Base-by-base conservation (phyloP, 139 green algal genomes). In the Chlorella vulgaris region DNA sequence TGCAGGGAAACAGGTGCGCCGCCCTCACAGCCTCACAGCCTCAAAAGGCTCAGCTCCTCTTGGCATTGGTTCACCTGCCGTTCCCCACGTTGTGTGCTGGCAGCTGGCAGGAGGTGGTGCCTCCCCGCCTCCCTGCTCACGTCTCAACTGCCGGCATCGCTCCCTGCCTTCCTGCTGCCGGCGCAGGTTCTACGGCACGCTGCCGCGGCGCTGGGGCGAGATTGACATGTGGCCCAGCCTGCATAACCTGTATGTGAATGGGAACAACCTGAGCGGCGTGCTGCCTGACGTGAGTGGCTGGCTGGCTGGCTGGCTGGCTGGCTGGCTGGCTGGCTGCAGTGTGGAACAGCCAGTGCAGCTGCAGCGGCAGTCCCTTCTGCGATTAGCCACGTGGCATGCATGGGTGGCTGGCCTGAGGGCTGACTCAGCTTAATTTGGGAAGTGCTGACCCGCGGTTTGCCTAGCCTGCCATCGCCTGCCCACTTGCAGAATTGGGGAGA, bases 141-240 rank as follows among this genome's bases (percentile, higher is more conserved):
- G 18, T 47, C 13, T 28, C 63, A 24, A 10, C 63, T 47, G 31
- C 63, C 31, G 8, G 2, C 31, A 15, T 21, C 7, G 29, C 63
- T 22, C 31, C 43, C n/a, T 2, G 8, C 0, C 29, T 33, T 39
- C 15, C 50, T 7, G 24, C 43, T 22, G 10, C 2, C n/a, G n/a
- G 7, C 13, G 21, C 73, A 79, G 73, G 4, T 85, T 85, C 29
- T 69, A 80, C 39, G 70, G 81, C 53, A 71, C 81, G 3, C 81
- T 85, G 66, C 81, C 81, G 10, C 21, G 18, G 5, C 36, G 22
- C 28, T 81, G 74, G 74, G 74, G 74, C n/a, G 60, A 71, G 0
- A 39, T 81, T n/a, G 74, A 81, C 74, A 81, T 33, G 51, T 81
- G 58, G 58, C 31, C 74, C 2, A 28, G 29, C 38, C 74, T 81